These are phyloP conservation scores for Ustilaginoidea virens DNA, from an alignment of 2,329 filamentous ascomycete genomes.

Conservation along the genomic window DNA sequence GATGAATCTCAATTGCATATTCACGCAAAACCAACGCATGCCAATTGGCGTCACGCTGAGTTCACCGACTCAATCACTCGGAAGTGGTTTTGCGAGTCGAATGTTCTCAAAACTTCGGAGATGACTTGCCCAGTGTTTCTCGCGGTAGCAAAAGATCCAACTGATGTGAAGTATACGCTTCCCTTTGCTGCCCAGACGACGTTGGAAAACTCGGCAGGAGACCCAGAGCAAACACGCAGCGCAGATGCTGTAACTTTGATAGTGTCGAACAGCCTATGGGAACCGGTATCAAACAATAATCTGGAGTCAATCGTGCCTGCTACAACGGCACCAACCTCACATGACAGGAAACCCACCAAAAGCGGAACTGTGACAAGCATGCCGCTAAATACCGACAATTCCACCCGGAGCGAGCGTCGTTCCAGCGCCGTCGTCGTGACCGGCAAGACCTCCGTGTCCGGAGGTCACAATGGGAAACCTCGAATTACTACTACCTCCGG, in stretches of 20 bases:
- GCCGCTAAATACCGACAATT: neutral
- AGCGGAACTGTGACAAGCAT: neutral
- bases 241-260: too few relatives aligned
- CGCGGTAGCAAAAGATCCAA: too few relatives aligned
- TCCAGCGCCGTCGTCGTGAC: too few relatives aligned
- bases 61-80: neutral
- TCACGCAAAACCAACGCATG: neutral
- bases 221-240: too few relatives aligned
- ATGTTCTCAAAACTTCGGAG: neutral
- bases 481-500: slow-evolving; percentile 14
- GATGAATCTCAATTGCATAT: neutral
- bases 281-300: too few relatives aligned
- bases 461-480: slow-evolving; percentile 10
- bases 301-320: too few relatives aligned
- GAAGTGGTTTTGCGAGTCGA: neutral
- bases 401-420: slow-evolving; percentile 3
- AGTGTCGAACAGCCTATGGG: too few relatives aligned
- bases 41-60: too few relatives aligned
- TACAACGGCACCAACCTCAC: neutral
- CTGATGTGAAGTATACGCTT: too few relatives aligned
- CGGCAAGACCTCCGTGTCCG: slow-evolving; percentile 4
- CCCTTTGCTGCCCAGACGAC: too few relatives aligned
- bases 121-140: slow-evolving; percentile 3
- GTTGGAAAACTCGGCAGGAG: too few relatives aligned
- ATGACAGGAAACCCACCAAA: neutral